Evolutionary conservation across 371 early-diverging fungal species (phyloP).

Genomic region (Saksenaea oblongispora): DNA sequence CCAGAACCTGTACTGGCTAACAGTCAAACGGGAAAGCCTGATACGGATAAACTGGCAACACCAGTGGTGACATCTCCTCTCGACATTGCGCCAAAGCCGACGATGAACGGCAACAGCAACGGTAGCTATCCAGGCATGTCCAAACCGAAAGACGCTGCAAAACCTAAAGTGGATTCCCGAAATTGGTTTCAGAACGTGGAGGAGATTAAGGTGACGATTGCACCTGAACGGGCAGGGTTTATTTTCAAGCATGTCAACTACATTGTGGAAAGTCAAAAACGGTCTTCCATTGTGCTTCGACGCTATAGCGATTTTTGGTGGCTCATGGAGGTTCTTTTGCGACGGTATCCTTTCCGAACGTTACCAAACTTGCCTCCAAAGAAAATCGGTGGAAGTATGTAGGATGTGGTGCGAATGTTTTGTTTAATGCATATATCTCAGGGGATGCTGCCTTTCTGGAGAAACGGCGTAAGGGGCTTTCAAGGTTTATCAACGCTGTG

Average conservation of each 20-base stretch:
- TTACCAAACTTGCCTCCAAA: slow-evolving; percentile 71
- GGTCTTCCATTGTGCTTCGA: slow-evolving; percentile 62
- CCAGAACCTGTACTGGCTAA: background rate
- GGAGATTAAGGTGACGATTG: slow-evolving; percentile 50
- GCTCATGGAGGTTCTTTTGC: slow-evolving; percentile 69
- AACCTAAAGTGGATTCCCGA: slow-evolving; percentile 10
- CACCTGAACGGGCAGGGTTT: slow-evolving; percentile 77
- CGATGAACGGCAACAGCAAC: background rate
- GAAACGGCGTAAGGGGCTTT: slow-evolving; percentile 65
- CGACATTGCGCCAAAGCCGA: background rate
- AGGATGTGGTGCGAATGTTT: slow-evolving; percentile 4
- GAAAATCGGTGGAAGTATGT: slow-evolving; percentile 50
- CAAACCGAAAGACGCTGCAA: background rate
- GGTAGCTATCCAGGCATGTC: background rate
- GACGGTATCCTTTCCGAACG: slow-evolving; percentile 75
- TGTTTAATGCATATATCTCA: slow-evolving; percentile 16
- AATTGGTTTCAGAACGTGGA: slow-evolving; percentile 48
- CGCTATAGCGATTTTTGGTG: slow-evolving; percentile 88
- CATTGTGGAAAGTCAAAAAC: slow-evolving; percentile 66
- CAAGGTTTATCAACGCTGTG: slow-evolving; percentile 71
- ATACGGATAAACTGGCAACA: background rate
- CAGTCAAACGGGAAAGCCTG: background rate
- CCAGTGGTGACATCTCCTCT: background rate
- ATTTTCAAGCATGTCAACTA: slow-evolving; percentile 84
- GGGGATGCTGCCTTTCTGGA: slow-evolving; percentile 72